Percentiles rank a stretch among this genome's conserved stretches.
Conservation (phyloP, 805 yeast species). For the Kodamaea hsintzibuensis region DNA sequence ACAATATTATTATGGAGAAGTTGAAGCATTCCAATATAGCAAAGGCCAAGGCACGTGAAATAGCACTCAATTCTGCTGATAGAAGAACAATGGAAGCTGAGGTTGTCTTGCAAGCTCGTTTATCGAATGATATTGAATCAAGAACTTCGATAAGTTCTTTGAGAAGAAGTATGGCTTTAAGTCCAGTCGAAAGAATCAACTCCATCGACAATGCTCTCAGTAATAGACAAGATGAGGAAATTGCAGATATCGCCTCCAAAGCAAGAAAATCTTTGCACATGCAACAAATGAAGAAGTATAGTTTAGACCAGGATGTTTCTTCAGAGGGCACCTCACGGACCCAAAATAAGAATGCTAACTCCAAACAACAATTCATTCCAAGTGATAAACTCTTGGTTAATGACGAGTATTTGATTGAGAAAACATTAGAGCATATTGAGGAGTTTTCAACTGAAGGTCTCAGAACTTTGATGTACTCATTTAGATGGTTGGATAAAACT, state of each 20-base stretch:
- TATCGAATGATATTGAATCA: constrained; percentile 36
- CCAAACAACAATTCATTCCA: constrained; percentile 19
- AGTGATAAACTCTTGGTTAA: constrained; percentile 61
- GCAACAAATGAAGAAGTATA: constrained; percentile 59
- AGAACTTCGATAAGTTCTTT: constrained; percentile 34
- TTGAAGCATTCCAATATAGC: constrained; percentile 63
- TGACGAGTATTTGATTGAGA: constrained; percentile 77
- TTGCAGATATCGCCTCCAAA: constrained; percentile 52
- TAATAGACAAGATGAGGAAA: constrained; percentile 49
- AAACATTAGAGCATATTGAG: constrained; percentile 86
- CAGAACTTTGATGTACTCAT: constrained; percentile 84
- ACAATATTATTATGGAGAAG: constrained; percentile 79
- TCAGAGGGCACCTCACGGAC: background rate
- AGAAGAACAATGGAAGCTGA: constrained; percentile 82
- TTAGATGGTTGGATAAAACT: constrained; percentile 60
- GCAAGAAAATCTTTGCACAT: constrained; percentile 60
- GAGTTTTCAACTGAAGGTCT: constrained; percentile 94
- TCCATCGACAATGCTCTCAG: constrained; percentile 53
- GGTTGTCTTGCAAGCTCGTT: constrained; percentile 57
- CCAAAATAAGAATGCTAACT: background rate
- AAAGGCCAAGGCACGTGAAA: constrained; percentile 59
- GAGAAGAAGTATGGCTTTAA: constrained; percentile 25
- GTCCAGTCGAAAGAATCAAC: constrained; percentile 22
- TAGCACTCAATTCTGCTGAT: constrained; percentile 53
- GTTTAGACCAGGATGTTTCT: constrained; percentile 22